phyloP scores from a whole-genome alignment of 192 early-diverging fungal species.

The Coemansia nantahalensis region DNA sequence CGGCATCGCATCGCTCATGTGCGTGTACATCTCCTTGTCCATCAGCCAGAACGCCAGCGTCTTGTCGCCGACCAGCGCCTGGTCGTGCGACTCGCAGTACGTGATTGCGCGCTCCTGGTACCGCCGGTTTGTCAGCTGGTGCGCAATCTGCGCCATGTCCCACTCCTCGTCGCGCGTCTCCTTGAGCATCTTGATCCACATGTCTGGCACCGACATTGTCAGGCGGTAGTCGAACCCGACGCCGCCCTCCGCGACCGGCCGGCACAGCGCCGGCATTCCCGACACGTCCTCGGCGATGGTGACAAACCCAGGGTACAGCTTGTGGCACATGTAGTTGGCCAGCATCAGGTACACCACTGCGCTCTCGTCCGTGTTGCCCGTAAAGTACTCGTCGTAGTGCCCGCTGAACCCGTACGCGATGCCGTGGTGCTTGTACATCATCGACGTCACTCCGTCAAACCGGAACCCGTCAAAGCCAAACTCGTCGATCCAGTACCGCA shows the following conservation, averaged over 20 bases:
- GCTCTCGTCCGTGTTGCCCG: constrained; percentile 71
- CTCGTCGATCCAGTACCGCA: constrained; percentile 90
- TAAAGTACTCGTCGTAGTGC: constrained; percentile 94
- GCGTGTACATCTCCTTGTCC: constrained; percentile 98
- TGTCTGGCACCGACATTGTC: constrained; percentile 96
- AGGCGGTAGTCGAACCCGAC: constrained; percentile 96
- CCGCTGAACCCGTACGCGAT: constrained; percentile 92
- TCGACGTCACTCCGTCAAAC: constrained; percentile 96
- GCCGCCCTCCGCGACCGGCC: constrained; percentile 78
- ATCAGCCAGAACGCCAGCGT: constrained; percentile 99
- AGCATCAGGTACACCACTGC: constrained; percentile 89
- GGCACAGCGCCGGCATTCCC: constrained; percentile 96
- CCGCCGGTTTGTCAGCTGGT: constrained; percentile 89
- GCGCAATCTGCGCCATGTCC: constrained; percentile 82
- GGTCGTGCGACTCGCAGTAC: constrained; percentile 96
- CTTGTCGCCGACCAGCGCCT: constrained; percentile 98
- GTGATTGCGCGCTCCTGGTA: constrained; percentile 90
- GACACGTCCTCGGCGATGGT: constrained; percentile 99
- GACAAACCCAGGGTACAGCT: constrained; percentile 73
- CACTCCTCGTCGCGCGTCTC: constrained; percentile 89
- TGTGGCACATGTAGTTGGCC: constrained; percentile 82
- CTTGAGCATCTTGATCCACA: constrained; percentile 99
- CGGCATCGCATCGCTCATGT: constrained; percentile 81
- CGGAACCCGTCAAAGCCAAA: constrained; percentile 96
- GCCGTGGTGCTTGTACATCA: constrained; percentile 96